Evolutionary conservation across 2,329 filamentous ascomycete species (phyloP).

Genomic region (Colletotrichum sp.): DNA sequence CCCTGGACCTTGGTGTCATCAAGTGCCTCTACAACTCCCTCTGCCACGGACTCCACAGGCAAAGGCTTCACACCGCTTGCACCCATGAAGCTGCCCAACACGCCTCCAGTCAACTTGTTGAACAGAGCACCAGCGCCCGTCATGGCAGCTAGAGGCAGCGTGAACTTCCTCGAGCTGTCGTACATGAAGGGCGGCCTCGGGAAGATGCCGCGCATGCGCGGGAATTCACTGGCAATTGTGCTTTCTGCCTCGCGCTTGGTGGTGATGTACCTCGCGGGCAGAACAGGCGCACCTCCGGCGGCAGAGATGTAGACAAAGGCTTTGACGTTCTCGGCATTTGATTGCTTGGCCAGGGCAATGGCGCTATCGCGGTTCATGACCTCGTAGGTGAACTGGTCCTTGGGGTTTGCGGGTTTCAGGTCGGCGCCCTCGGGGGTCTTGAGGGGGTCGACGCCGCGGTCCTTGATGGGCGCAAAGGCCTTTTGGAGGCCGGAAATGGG

Average conservation of each 20-base stretch:
- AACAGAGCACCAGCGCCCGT: slow-evolving; percentile 76
- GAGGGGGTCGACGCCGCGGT: slow-evolving; percentile 72
- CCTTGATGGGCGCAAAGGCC: slow-evolving; percentile 74
- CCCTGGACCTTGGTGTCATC: slow-evolving; percentile 75
- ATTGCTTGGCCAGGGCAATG: slow-evolving; percentile 80
- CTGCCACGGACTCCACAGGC: slow-evolving; percentile 84
- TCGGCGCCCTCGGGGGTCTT: slow-evolving; percentile 60
- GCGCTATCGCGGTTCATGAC: slow-evolving; percentile 95
- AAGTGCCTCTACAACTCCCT: slow-evolving; percentile 88
- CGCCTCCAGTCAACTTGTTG: slow-evolving; percentile 78
- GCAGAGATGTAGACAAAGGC: slow-evolving; percentile 91
- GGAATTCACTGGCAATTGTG: slow-evolving; percentile 74
- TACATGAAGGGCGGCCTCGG: slow-evolving; percentile 88
- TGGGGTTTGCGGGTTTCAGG: slow-evolving; percentile 68
- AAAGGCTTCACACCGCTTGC: slow-evolving; percentile 84
- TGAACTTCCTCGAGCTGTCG: slow-evolving; percentile 80
- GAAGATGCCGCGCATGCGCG: slow-evolving; percentile 79
- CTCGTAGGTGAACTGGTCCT: slow-evolving; percentile 90
- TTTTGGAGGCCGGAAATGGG: slow-evolving; percentile 78
- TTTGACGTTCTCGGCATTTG: slow-evolving; percentile 64
- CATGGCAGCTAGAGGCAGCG: slow-evolving; percentile 81
- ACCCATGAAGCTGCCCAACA: slow-evolving; percentile 78
- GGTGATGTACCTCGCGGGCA: slow-evolving; percentile 84
- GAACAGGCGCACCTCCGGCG: slow-evolving; percentile 80
- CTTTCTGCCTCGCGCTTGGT: slow-evolving; percentile 92